A percentile compares a stretch with the other conserved stretches of the same genome.
These are phyloP conservation scores for Pichia rugopelliculosa DNA, from an alignment of 805 yeast species.

Conservation along the genomic window DNA sequence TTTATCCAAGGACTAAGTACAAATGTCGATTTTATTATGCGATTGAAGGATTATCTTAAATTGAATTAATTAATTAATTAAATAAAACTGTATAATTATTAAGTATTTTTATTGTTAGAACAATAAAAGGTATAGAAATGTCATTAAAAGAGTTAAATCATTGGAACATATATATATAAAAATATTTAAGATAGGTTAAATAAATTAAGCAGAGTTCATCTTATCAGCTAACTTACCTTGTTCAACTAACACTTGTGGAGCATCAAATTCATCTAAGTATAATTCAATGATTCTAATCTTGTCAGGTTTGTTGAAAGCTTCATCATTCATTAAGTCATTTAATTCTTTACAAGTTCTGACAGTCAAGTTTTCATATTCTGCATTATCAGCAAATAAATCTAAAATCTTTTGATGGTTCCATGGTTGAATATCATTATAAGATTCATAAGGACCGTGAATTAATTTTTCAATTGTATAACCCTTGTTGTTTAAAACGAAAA, in stretches of 20 bases:
- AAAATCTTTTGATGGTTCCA: conserved; percentile 59
- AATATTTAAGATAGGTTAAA: conserved; percentile 3
- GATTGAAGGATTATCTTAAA: too few species aligned
- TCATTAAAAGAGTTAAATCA: neutral
- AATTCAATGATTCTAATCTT: conserved; percentile 62
- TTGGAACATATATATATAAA: neutral
- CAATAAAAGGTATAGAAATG: neutral
- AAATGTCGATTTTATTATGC: too few species aligned
- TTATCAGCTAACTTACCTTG: conserved; percentile 51
- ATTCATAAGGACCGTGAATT: conserved; percentile 61
- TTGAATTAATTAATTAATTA: too few species aligned
- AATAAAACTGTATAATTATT: too few species aligned
- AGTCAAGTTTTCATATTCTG: conserved; percentile 45
- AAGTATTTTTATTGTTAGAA: too few species aligned
- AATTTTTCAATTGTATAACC: conserved; percentile 73
- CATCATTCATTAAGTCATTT: conserved; percentile 39
- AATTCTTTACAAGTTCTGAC: conserved; percentile 53
- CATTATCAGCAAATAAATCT: conserved; percentile 52
- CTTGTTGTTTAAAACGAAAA: conserved; percentile 62
- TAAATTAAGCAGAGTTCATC: conserved; percentile 21
- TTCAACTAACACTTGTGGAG: conserved; percentile 55
- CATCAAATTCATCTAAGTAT: conserved; percentile 63
- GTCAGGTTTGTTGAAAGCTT: conserved; percentile 44
- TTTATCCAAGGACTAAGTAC: too few species aligned
- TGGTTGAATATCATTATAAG: conserved; percentile 58